A percentile compares a stretch with the other conserved stretches of the same genome.
phyloP scores from a whole-genome alignment of 148 eudicot genomes.

The Silene latifolia region DNA sequence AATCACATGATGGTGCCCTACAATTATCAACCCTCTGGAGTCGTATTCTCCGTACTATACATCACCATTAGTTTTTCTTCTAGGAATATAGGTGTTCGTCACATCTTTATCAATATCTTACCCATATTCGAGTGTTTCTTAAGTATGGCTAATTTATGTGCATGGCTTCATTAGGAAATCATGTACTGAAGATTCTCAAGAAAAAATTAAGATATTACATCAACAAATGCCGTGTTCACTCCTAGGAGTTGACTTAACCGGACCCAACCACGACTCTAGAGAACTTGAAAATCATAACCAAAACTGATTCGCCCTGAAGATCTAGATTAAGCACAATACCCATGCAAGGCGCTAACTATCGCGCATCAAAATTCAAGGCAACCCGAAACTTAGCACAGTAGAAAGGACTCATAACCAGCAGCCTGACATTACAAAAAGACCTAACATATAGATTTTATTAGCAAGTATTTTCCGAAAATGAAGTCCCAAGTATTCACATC shows the following conservation, averaged over 20 bases:
- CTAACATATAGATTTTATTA: background rate
- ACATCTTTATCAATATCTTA: background rate
- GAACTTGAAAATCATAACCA: background rate
- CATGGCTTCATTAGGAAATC: conserved; percentile 9
- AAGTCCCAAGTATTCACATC: too few species aligned
- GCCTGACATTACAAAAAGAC: background rate
- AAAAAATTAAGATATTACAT: background rate
- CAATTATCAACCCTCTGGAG: background rate
- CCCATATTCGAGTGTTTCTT: background rate
- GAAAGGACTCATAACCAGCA: background rate
- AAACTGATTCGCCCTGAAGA: too few species aligned
- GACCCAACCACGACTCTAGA: background rate
- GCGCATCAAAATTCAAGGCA: too few species aligned
- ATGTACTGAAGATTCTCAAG: background rate
- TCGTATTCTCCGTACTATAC: conserved; percentile 11
- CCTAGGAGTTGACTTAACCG: background rate
- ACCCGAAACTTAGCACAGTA: too few species aligned
- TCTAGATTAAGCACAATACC: too few species aligned
- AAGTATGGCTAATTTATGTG: background rate
- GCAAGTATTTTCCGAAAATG: too few species aligned
- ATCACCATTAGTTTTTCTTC: background rate
- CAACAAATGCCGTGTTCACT: background rate
- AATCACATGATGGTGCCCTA: conserved; percentile 17
- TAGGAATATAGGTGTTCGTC: background rate
- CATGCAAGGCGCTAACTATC: too few species aligned